These are phyloP conservation scores for Hyphopichia homilentoma DNA, from an alignment of 805 yeast genomes.

Conservation along the genomic window DNA sequence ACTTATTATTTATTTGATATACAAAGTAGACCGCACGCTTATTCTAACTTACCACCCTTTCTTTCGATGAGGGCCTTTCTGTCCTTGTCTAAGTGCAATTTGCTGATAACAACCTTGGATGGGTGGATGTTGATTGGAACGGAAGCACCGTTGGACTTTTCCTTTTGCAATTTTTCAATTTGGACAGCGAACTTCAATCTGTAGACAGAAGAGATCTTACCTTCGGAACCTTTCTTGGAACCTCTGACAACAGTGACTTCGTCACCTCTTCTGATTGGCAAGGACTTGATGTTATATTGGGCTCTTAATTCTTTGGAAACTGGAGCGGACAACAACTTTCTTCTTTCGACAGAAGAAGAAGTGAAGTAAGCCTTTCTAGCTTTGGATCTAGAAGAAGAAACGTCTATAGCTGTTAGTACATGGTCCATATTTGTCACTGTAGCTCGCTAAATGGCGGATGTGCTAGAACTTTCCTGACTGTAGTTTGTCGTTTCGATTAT, in stretches of 20 bases:
- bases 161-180: conserved; percentile 95
- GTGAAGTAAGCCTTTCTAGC: conserved; percentile 99
- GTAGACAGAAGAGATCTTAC: conserved; percentile 96
- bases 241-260: conserved; percentile 96
- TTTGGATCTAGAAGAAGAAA: conserved; percentile 98
- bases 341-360: conserved; percentile 95
- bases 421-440: no score
- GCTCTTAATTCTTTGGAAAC: conserved; percentile 98
- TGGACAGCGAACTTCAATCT: conserved; percentile 97
- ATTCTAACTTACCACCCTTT: conserved; percentile 97
- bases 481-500: no score
- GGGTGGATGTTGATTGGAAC: conserved; percentile 97
- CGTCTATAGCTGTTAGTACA: conserved; percentile 62
- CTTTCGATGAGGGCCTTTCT: conserved; percentile 96
- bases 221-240: conserved; percentile 99
- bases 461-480: no score
- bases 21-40: no score
- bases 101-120: conserved; percentile 98
- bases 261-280: conserved; percentile 98
- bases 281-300: conserved; percentile 91
- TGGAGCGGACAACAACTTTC: conserved; percentile 95
- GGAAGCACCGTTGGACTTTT: conserved; percentile 97
- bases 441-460: no score
- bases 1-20: no score
- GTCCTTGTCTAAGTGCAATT: conserved; percentile 97